A percentile compares a stretch with the other conserved stretches of the same genome.
phyloP scores from a whole-genome alignment of 163 green algal genomes.

The Prototheca cutis region DNA sequence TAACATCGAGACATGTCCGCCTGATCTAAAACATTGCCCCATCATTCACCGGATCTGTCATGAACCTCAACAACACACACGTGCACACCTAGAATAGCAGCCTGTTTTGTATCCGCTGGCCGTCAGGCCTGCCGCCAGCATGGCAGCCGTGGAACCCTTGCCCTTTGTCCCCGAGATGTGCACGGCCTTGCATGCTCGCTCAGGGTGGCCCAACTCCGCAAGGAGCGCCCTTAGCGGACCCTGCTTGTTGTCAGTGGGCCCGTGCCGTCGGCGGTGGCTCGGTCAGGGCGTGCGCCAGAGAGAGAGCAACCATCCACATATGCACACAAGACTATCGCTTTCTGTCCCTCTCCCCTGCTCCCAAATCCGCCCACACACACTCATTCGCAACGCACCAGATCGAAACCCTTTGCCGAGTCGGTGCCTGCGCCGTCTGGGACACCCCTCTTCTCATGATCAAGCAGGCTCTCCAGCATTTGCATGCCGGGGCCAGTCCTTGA shows the following conservation, averaged over 20 bases:
- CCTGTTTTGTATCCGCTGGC: constrained; percentile 54
- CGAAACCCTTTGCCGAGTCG: constrained; percentile 35
- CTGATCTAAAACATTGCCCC: too few relatives aligned
- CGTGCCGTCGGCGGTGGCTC: too few relatives aligned
- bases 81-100: constrained; percentile 71
- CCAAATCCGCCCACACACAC: background rate
- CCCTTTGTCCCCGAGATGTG: constrained; percentile 77
- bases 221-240: too few relatives aligned
- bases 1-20: too few relatives aligned
- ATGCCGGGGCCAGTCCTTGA: background rate
- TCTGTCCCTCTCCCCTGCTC: background rate
- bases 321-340: too few relatives aligned
- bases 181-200: constrained; percentile 38
- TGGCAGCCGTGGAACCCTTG: constrained; percentile 68
- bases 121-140: constrained; percentile 57
- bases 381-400: constrained; percentile 32
- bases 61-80: too few relatives aligned
- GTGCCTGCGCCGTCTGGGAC: constrained; percentile 50
- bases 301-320: constrained; percentile 3
- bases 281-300: background rate
- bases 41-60: too few relatives aligned
- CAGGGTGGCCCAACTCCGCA: constrained; percentile 46
- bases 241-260: too few relatives aligned
- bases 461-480: constrained; percentile 16
- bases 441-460: constrained; percentile 56